phyloP scores from a whole-genome alignment of 768 basidiomycete species.

The Leccinum aurantiacum region DNA sequence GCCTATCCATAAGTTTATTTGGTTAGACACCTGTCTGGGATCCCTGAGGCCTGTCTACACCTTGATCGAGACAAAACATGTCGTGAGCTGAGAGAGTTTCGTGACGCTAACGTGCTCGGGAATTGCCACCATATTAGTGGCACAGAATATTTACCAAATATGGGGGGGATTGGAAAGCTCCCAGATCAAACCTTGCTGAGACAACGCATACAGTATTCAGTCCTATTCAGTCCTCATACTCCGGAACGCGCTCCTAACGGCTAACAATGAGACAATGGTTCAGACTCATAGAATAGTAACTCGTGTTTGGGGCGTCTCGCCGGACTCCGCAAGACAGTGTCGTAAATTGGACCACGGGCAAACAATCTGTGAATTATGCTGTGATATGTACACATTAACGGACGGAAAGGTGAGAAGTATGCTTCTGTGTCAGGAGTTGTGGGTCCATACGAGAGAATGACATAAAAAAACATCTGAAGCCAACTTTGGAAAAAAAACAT shows the following conservation, averaged over 20 bases:
- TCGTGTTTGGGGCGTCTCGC: too few relatives aligned
- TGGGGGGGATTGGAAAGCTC: neutral
- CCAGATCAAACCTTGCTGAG: neutral
- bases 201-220: neutral
- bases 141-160: neutral
- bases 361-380: neutral
- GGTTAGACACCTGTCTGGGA: neutral
- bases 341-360: neutral
- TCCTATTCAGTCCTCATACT: neutral
- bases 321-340: too few relatives aligned
- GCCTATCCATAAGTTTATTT: neutral
- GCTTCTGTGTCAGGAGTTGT: neutral
- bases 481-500: neutral
- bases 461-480: neutral
- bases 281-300: neutral
- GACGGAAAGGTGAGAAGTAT: neutral
- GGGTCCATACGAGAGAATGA: neutral
- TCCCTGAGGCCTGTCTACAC: neutral
- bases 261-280: neutral
- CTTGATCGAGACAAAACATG: neutral
- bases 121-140: neutral
- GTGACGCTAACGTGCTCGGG: neutral
- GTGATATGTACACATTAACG: neutral
- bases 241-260: neutral
- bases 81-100: neutral